phyloP scores from a whole-genome alignment of 2,329 filamentous ascomycete species.

The Penicillium paneum region DNA sequence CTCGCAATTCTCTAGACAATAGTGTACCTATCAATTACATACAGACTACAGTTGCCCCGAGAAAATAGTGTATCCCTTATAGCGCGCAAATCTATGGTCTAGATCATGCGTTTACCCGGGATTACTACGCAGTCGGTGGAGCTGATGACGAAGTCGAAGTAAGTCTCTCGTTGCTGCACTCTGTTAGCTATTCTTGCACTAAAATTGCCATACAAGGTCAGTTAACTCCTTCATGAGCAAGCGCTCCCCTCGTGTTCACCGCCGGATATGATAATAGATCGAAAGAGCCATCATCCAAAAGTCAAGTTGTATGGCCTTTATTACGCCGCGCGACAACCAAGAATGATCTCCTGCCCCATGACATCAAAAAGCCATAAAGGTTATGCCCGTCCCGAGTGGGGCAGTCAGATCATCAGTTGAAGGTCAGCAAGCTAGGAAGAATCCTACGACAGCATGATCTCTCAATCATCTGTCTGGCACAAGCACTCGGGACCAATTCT shows the following conservation, averaged over 20 bases:
- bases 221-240: not conserved
- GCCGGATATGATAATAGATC: not conserved
- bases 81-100: not conserved
- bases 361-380: no score
- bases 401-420: not conserved
- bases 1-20: not conserved
- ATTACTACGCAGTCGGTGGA: not conserved
- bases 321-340: not conserved
- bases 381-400: not conserved
- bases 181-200: not conserved
- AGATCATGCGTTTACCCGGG: not conserved
- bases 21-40: not conserved
- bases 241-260: not conserved
- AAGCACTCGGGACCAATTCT: not conserved
- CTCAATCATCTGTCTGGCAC: not conserved
- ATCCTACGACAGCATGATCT: no score
- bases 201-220: not conserved
- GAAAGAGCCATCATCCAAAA: not conserved
- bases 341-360: no score
- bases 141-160: not conserved
- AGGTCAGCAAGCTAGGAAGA: not conserved
- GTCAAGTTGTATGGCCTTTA: slow-evolving; percentile 2
- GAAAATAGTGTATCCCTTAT: not conserved
- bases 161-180: not conserved
- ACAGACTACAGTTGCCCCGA: not conserved